phyloP scores from a whole-genome alignment of 2,329 filamentous ascomycete genomes.

The Paramyrothecium roridum region DNA sequence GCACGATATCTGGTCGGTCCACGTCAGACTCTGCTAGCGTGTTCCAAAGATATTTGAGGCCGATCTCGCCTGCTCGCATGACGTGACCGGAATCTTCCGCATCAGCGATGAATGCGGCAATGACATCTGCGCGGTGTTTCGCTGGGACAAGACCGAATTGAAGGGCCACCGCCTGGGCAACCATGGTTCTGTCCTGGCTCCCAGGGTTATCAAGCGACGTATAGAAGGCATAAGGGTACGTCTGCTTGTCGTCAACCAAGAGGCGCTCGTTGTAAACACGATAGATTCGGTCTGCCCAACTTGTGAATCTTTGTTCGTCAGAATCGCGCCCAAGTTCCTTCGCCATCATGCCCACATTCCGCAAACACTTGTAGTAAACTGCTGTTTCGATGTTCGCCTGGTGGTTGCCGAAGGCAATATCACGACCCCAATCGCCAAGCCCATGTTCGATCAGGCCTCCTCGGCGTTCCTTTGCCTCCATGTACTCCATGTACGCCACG shows the following conservation, averaged over 20 bases:
- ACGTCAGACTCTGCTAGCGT: slow-evolving; percentile 30
- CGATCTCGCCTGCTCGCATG: slow-evolving; percentile 37
- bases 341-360: slow-evolving; percentile 31
- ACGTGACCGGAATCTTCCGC: slow-evolving; percentile 24
- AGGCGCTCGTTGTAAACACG: slow-evolving; percentile 28
- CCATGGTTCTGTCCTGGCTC: slow-evolving; percentile 29
- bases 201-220: slow-evolving; percentile 29
- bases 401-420: slow-evolving; percentile 38
- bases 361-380: slow-evolving; percentile 37
- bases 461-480: slow-evolving; percentile 31
- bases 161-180: slow-evolving; percentile 31
- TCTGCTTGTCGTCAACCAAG: slow-evolving; percentile 22
- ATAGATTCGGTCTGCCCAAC: slow-evolving; percentile 25
- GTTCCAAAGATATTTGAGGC: slow-evolving; percentile 37
- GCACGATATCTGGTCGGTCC: slow-evolving; percentile 34
- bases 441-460: slow-evolving; percentile 39
- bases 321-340: slow-evolving; percentile 17
- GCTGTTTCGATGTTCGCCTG: slow-evolving; percentile 43
- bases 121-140: slow-evolving; percentile 12
- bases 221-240: slow-evolving; percentile 32
- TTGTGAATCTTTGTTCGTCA: slow-evolving; percentile 19
- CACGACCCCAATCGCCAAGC: slow-evolving; percentile 38
- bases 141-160: slow-evolving; percentile 16
- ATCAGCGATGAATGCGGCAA: slow-evolving; percentile 16
- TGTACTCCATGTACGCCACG: slow-evolving; percentile 37